These are phyloP conservation scores for Irpex lacteus DNA, from an alignment of 1,284 basidiomycete species.

Conservation along the genomic window DNA sequence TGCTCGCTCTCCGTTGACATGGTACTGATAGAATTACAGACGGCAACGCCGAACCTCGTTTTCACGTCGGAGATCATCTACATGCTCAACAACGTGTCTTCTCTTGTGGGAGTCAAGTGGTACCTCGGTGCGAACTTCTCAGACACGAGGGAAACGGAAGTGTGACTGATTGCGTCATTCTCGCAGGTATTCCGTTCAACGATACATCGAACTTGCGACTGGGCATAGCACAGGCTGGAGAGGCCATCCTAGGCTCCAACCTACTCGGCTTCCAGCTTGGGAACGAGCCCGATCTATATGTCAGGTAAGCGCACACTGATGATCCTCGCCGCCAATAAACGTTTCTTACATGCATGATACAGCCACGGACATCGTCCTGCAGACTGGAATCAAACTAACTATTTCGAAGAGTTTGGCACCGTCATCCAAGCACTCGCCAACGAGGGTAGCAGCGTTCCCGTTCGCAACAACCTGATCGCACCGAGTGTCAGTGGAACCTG, in stretches of 20 bases:
- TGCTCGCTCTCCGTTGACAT: background rate
- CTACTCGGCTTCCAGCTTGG: conserved; percentile 60
- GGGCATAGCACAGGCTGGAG: conserved; percentile 45
- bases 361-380: conserved; percentile 33
- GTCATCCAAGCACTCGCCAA: conserved; percentile 39
- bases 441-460: conserved; percentile 32
- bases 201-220: conserved; percentile 50
- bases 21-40: conserved; percentile 14
- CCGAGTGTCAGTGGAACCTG: conserved; percentile 50
- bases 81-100: conserved; percentile 39
- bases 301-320: conserved; percentile 18
- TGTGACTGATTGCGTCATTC: background rate
- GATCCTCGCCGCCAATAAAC: background rate
- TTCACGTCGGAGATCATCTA: conserved; percentile 42
- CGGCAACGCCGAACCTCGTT: conserved; percentile 39
- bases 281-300: conserved; percentile 73
- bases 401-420: conserved; percentile 46
- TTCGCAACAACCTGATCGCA: conserved; percentile 38
- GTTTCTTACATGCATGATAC: background rate
- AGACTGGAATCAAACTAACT: conserved; percentile 43
- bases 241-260: conserved; percentile 53
- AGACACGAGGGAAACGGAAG: background rate
- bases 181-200: conserved; percentile 48
- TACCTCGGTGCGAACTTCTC: conserved; percentile 32
- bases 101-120: conserved; percentile 39